A percentile compares a stretch with the other conserved stretches of the same genome.
Conservation (phyloP, 441 rosid genomes). For the Brassica balearica region DNA sequence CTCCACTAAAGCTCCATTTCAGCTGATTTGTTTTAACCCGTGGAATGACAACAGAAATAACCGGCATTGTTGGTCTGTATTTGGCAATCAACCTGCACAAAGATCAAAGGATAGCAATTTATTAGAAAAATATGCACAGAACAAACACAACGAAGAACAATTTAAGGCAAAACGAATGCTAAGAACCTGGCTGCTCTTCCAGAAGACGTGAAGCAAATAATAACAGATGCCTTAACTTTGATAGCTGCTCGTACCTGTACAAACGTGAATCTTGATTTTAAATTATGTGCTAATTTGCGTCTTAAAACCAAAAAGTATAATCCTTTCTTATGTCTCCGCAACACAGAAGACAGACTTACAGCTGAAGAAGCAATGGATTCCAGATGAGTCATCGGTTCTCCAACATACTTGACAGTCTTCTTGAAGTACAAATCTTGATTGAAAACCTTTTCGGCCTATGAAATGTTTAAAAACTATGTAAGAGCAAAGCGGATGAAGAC, state of each 20-base stretch:
- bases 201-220: slow-evolving; percentile 73
- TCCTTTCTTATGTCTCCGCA: background rate
- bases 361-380: slow-evolving; percentile 99
- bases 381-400: slow-evolving; percentile 96
- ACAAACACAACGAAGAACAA: background rate
- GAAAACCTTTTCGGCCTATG: slow-evolving; percentile 95
- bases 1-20: slow-evolving; percentile 67
- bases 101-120: background rate
- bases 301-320: background rate
- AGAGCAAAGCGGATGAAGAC: background rate
- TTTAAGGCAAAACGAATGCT: background rate
- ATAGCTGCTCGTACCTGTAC: slow-evolving; percentile 70
- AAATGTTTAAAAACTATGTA: background rate
- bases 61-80: slow-evolving; percentile 76
- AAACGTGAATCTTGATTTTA: background rate
- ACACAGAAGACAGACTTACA: slow-evolving; percentile 51
- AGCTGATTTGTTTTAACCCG: slow-evolving; percentile 39
- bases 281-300: background rate
- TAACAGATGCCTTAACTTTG: slow-evolving; percentile 71
- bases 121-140: background rate
- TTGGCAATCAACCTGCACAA: slow-evolving; percentile 61
- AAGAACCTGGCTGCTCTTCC: slow-evolving; percentile 76
- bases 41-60: slow-evolving; percentile 44
- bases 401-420: slow-evolving; percentile 91
- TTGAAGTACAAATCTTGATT: slow-evolving; percentile 93